Percentiles rank a stretch among this genome's conserved stretches.
Evolutionary conservation across 306 rosid species (phyloP).

Genomic region (Lathyrus oleraceus): DNA sequence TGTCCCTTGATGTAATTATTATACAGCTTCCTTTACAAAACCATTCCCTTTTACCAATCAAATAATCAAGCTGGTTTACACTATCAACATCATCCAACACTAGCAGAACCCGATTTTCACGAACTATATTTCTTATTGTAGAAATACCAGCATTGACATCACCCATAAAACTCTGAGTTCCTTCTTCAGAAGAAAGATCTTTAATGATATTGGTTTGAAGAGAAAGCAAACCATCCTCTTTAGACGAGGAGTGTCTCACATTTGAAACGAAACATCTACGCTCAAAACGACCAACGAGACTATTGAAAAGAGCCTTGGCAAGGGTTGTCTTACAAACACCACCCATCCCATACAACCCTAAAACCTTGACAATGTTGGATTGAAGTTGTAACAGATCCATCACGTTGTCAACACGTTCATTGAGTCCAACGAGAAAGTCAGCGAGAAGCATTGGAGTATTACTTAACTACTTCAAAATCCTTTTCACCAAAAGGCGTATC

Average conservation of each 20-base stretch:
- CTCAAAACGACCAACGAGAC: conserved; percentile 42
- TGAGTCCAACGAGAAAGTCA: conserved; percentile 54
- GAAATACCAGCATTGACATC: conserved; percentile 33
- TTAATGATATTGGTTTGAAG: conserved; percentile 40
- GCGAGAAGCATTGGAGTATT: conserved; percentile 50
- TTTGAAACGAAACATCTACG: conserved; percentile 49
- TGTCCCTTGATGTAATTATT: conserved; percentile 60
- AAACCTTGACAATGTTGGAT: conserved; percentile 44
- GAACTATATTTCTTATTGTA: conserved; percentile 18
- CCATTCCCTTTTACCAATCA: conserved; percentile 47
- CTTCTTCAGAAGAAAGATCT: conserved; percentile 23
- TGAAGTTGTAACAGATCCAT: conserved; percentile 35
- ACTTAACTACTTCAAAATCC: conserved; percentile 43
- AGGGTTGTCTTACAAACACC: conserved; percentile 75
- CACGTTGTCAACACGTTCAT: conserved; percentile 39
- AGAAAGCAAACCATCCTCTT: conserved; percentile 40
- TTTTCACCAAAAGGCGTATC: conserved; percentile 35
- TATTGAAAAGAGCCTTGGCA: conserved; percentile 59
- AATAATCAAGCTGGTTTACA: conserved; percentile 40
- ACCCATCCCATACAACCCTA: conserved; percentile 64
- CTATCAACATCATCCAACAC: conserved; percentile 65
- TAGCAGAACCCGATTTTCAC: conserved; percentile 46
- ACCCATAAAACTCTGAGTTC: neutral
- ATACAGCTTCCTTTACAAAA: conserved; percentile 58
- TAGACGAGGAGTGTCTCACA: conserved; percentile 49